Evolutionary conservation across 768 basidiomycete genomes (phyloP).

Genomic region (Russula griseocarnosa): DNA sequence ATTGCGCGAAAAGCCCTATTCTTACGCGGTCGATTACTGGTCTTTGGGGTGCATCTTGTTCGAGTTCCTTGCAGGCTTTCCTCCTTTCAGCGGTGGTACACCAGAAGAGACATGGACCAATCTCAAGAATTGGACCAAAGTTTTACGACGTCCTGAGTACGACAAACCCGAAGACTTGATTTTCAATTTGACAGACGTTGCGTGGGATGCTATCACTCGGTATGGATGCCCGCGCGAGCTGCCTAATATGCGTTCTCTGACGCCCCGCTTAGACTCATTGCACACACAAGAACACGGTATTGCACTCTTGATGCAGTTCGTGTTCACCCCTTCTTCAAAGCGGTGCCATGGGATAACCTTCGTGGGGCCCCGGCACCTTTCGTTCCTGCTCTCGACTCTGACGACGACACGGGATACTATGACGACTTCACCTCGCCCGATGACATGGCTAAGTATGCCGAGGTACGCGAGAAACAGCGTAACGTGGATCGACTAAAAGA

Average conservation of each 20-base stretch:
- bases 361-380: constrained; percentile 80
- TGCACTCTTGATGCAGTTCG: constrained; percentile 68
- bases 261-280: constrained; percentile 60
- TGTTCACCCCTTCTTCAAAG: constrained; percentile 77
- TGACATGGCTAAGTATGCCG: constrained; percentile 98
- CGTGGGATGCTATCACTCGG: constrained; percentile 93
- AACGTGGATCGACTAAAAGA: constrained; percentile 92
- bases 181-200: constrained; percentile 89
- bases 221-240: constrained; percentile 34
- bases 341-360: constrained; percentile 72
- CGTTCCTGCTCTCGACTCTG: constrained; percentile 90
- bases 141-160: constrained; percentile 88
- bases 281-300: constrained; percentile 78
- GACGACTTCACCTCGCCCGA: constrained; percentile 84
- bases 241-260: not conserved
- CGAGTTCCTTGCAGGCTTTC: constrained; percentile 95
- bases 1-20: constrained; percentile 89
- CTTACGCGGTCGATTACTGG: constrained; percentile 97
- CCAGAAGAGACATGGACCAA: constrained; percentile 99
- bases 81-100: constrained; percentile 93
- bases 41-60: constrained; percentile 97
- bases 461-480: constrained; percentile 93
- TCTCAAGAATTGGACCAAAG: constrained; percentile 95
- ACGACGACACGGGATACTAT: constrained; percentile 93
- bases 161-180: constrained; percentile 94